A percentile compares a stretch with the other conserved stretches of the same genome.
Conservation (phyloP, 2,329 filamentous ascomycete genomes). For the Apiospora hydei region DNA sequence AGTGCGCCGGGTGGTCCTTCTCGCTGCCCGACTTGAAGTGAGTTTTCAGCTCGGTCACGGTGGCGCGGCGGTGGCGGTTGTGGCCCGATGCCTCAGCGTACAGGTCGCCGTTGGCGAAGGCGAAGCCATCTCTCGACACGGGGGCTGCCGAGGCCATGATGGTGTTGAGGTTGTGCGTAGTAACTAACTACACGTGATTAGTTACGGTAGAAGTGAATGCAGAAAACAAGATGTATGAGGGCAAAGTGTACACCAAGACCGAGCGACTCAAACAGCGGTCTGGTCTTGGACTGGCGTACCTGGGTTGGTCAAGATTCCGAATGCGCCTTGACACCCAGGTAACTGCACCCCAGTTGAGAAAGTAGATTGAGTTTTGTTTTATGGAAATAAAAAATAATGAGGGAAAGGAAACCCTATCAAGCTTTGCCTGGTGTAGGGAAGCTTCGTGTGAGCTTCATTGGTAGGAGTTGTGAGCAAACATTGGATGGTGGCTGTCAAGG, state of each 20-base stretch:
- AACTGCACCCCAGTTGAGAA: neutral
- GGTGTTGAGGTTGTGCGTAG: neutral
- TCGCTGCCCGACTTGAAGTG: slow-evolving; percentile 51
- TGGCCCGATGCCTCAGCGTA: slow-evolving; percentile 52
- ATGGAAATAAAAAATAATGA: neutral
- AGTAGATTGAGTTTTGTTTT: neutral
- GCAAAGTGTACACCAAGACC: neutral
- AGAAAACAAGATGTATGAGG: neutral
- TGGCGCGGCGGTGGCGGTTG: slow-evolving; percentile 55
- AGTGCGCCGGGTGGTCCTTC: slow-evolving; percentile 63
- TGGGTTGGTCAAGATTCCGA: neutral
- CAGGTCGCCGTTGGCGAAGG: slow-evolving; percentile 51
- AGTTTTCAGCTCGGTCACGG: slow-evolving; percentile 50
- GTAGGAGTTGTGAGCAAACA: neutral
- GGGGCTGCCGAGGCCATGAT: slow-evolving; percentile 40
- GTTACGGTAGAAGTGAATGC: neutral
- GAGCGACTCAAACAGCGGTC: neutral
- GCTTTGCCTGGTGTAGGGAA: neutral
- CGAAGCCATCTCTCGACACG: slow-evolving; percentile 48
- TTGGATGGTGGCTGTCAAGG: neutral
- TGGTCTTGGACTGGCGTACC: neutral
- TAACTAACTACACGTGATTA: neutral
- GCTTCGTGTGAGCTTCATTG: too few species aligned
- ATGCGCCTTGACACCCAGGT: neutral
- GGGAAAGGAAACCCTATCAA: neutral